A percentile compares a stretch with the other conserved stretches of the same genome.
Conservation (phyloP, 805 yeast species). For the Ogataea polymorpha region DNA sequence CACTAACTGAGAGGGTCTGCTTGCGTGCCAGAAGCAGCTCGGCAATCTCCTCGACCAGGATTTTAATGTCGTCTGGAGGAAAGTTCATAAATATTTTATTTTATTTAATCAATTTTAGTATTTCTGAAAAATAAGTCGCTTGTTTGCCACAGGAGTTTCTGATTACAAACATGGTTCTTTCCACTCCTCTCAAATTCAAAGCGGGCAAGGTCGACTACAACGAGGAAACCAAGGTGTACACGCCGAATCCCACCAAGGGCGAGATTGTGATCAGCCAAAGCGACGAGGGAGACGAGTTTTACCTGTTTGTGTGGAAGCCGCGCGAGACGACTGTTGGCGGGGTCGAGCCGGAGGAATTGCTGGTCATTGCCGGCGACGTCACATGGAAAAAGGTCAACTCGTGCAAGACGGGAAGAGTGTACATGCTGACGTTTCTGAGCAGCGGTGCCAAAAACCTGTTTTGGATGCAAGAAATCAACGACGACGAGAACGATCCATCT, state of each 20-base stretch:
- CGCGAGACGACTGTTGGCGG: conserved; percentile 44
- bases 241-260: conserved; percentile 73
- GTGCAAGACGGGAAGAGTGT: conserved; percentile 76
- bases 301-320: conserved; percentile 71
- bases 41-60: conserved; percentile 57
- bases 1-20: conserved; percentile 76
- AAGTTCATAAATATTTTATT: conserved; percentile 35
- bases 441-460: conserved; percentile 44
- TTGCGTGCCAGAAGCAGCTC: conserved; percentile 46
- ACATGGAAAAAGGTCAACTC: conserved; percentile 67
- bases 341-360: conserved; percentile 55
- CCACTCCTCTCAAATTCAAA: conserved; percentile 48
- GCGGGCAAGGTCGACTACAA: conserved; percentile 76
- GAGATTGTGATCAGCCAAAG: conserved; percentile 55
- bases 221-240: conserved; percentile 57
- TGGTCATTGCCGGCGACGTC: conserved; percentile 84
- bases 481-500: conserved; percentile 57
- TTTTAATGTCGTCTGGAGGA: conserved; percentile 56
- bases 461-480: conserved; percentile 76
- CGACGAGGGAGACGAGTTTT: conserved; percentile 70
- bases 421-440: conserved; percentile 34
- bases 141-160: conserved; percentile 8
- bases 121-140: background rate
- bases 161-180: conserved; percentile 13
- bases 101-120: background rate